Evolutionary conservation across 495 filamentous ascomycete genomes (phyloP).

Genomic region (Parathielavia hyrcaniae): DNA sequence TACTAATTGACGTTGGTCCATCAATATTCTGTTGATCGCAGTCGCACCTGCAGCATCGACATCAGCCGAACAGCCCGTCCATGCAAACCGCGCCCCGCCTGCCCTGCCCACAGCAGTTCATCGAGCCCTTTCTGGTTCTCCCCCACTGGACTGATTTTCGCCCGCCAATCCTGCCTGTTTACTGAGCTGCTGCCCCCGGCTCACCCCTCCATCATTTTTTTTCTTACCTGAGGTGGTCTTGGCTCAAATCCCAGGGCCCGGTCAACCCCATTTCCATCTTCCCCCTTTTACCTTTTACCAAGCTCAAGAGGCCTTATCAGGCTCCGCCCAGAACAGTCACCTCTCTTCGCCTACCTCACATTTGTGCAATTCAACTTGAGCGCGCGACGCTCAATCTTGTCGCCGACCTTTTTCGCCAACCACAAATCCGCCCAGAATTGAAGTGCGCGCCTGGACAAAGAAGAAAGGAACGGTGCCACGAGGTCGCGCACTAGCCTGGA

Average conservation of each 20-base stretch:
- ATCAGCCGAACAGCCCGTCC: no score
- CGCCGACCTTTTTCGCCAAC: slow-evolving; percentile 9
- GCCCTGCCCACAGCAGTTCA: no score
- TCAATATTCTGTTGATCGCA: no score
- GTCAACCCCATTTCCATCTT: slow-evolving; percentile 21
- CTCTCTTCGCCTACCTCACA: slow-evolving; percentile 24
- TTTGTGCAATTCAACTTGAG: slow-evolving; percentile 15
- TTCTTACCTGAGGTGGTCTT: slow-evolving; percentile 19
- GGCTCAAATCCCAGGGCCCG: slow-evolving; percentile 2
- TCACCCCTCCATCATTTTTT: slow-evolving; percentile 31
- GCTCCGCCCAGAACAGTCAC: slow-evolving; percentile 6
- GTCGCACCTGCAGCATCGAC: no score
- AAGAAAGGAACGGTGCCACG: slow-evolving; percentile 3
- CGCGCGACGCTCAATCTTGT: slow-evolving; percentile 10
- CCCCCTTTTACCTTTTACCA: neutral
- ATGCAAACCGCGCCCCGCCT: no score
- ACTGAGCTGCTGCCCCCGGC: neutral
- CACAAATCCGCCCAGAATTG: neutral
- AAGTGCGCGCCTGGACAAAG: slow-evolving; percentile 19
- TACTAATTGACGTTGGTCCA: no score
- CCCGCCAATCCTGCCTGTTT: no score
- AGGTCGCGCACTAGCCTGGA: neutral
- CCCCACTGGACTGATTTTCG: neutral
- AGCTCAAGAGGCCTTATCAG: no score
- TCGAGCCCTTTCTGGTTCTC: neutral